Evolutionary conservation across 108 stramenopile species (phyloP).

Genomic region (Discostella pseudostelligera): DNA sequence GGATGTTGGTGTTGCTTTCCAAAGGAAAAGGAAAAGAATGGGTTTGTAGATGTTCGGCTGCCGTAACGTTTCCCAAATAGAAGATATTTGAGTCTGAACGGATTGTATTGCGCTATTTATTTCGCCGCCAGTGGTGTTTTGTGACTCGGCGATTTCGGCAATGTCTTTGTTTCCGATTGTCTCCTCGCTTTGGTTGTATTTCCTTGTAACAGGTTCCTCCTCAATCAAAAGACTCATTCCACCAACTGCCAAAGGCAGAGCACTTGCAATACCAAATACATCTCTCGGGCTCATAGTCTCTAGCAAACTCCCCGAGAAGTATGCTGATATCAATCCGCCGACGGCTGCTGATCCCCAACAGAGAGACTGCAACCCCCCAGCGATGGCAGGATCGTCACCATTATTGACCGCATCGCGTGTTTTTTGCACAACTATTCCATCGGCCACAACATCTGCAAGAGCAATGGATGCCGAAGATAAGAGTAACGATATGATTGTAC

Average conservation of each 20-base stretch:
- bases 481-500: constrained; percentile 56
- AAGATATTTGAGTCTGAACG: constrained; percentile 63
- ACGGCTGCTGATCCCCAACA: constrained; percentile 92
- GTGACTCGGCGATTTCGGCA: neutral
- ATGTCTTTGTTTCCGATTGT: neutral
- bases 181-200: neutral
- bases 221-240: constrained; percentile 72
- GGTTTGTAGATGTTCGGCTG: constrained; percentile 89
- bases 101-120: constrained; percentile 12
- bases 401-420: constrained; percentile 60
- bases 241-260: constrained; percentile 84
- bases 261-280: constrained; percentile 85
- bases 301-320: constrained; percentile 85
- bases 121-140: neutral
- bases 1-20: constrained; percentile 92
- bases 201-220: constrained; percentile 54
- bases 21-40: constrained; percentile 89
- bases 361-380: constrained; percentile 84
- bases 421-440: constrained; percentile 93
- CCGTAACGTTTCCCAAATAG: constrained; percentile 77
- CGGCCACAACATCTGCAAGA: constrained; percentile 92
- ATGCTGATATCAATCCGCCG: constrained; percentile 88
- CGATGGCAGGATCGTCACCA: constrained; percentile 59
- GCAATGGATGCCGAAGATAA: constrained; percentile 85
- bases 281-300: constrained; percentile 83